phyloP scores from a whole-genome alignment of 2,329 filamentous ascomycete genomes.

The Neopestalotiopsis clavispora region DNA sequence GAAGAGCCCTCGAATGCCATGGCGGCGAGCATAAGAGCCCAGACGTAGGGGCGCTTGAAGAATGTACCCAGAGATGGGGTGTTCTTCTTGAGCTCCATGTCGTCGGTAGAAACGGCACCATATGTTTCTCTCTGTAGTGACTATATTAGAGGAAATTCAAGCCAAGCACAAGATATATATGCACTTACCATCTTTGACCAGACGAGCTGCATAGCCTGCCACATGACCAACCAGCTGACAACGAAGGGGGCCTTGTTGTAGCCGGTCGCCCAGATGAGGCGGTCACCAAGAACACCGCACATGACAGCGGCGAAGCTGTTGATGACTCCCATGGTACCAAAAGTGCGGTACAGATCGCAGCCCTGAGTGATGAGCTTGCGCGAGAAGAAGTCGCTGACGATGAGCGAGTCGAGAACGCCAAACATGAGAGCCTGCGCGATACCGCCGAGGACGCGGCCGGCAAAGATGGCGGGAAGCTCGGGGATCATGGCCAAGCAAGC shows the following conservation, averaged over 20 bases:
- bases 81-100: constrained; percentile 16
- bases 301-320: constrained; percentile 62
- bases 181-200: constrained; percentile 50
- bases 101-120: constrained; percentile 22
- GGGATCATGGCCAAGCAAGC: constrained; percentile 56
- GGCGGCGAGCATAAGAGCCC: constrained; percentile 55
- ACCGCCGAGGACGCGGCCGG: constrained; percentile 60
- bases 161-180: background rate
- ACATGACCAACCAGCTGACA: constrained; percentile 45
- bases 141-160: background rate
- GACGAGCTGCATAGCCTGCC: constrained; percentile 50
- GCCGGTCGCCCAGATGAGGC: constrained; percentile 50
- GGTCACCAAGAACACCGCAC: constrained; percentile 57
- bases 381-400: constrained; percentile 60
- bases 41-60: constrained; percentile 49
- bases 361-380: constrained; percentile 46
- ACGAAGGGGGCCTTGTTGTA: constrained; percentile 60
- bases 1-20: constrained; percentile 66
- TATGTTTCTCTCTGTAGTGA: constrained; percentile 31
- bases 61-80: constrained; percentile 29
- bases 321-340: constrained; percentile 55
- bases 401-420: constrained; percentile 65
- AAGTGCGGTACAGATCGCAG: constrained; percentile 45
- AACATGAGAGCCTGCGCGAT: constrained; percentile 62
- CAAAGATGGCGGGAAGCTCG: constrained; percentile 49